These are phyloP conservation scores for Lactarius indigo DNA, from an alignment of 768 basidiomycete species.

Conservation along the genomic window DNA sequence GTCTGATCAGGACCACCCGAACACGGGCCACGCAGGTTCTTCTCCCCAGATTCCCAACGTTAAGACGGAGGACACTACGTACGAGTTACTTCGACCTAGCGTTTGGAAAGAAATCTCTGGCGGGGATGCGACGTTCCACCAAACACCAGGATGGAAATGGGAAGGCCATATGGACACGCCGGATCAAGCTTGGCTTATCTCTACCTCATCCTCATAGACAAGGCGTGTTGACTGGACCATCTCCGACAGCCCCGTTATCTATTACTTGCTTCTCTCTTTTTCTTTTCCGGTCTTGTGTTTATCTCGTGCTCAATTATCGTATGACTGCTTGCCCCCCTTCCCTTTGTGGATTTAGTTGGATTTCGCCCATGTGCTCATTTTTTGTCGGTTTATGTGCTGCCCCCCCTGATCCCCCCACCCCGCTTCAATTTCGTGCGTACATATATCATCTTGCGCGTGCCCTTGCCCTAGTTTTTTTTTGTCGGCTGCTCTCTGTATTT, in stretches of 20 bases:
- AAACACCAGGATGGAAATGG: constrained; percentile 63
- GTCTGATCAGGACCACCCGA: constrained; percentile 51
- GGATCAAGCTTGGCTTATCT: constrained; percentile 75
- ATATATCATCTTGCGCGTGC: constrained; percentile 12
- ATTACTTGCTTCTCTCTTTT: constrained; percentile 19
- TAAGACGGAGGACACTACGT: constrained; percentile 40
- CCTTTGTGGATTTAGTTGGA: constrained; percentile 24
- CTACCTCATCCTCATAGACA: constrained; percentile 53
- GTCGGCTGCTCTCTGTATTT: constrained; percentile 25
- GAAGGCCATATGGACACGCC: constrained; percentile 60
- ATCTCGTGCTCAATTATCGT: constrained; percentile 24
- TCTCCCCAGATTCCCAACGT: constrained; percentile 41
- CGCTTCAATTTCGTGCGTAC: constrained; percentile 23
- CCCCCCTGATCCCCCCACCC: constrained; percentile 21
- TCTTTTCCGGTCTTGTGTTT: constrained; percentile 21
- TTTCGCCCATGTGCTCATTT: constrained; percentile 25
- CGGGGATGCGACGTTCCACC: constrained; percentile 68
- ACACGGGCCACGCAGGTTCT: constrained; percentile 40
- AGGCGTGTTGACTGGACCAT: constrained; percentile 10
- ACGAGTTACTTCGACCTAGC: constrained; percentile 52
- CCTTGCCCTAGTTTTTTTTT: constrained; percentile 15
- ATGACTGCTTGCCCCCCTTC: constrained; percentile 7
- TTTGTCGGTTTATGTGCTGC: constrained; percentile 18
- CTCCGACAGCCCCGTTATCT: constrained; percentile 28
- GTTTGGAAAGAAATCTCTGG: constrained; percentile 70